Evolutionary conservation across 148 eudicot genomes (phyloP).

Genomic region (Selenicereus undatus): DNA sequence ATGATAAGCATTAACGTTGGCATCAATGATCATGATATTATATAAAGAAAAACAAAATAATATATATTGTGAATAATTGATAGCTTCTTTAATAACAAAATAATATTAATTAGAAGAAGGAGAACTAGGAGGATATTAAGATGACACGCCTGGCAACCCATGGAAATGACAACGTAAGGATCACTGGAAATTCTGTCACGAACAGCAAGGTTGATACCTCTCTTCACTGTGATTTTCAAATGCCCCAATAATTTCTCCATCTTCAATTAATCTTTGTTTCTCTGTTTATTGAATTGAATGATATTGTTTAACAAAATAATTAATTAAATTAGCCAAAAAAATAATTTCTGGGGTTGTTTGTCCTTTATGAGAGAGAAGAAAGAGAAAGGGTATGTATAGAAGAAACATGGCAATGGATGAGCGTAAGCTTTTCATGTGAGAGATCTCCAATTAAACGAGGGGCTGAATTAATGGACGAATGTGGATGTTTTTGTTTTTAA

Average conservation of each 20-base stretch:
- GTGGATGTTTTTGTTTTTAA: neutral
- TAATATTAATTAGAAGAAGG: neutral
- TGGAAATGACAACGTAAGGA: conserved; percentile 10
- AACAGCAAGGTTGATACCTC: neutral
- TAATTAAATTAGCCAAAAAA: neutral
- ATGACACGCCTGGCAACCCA: conserved; percentile 13
- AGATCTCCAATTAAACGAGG: neutral
- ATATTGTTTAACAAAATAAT: neutral
- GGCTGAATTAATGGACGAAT: neutral
- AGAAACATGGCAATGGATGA: neutral
- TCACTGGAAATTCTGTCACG: conserved; percentile 3
- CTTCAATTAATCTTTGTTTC: neutral
- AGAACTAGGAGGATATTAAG: no score
- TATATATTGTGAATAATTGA: no score
- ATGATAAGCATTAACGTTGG: no score
- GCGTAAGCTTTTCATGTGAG: neutral
- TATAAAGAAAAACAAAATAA: no score
- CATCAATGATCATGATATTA: no score
- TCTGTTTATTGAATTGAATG: neutral
- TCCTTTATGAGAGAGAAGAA: neutral
- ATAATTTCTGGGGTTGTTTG: neutral
- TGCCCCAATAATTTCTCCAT: neutral
- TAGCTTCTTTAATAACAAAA: no score
- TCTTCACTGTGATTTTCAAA: neutral
- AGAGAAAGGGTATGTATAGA: neutral